Evolutionary conservation across 1,284 basidiomycete species (phyloP).

Genomic region (Naganishia cerealis): DNA sequence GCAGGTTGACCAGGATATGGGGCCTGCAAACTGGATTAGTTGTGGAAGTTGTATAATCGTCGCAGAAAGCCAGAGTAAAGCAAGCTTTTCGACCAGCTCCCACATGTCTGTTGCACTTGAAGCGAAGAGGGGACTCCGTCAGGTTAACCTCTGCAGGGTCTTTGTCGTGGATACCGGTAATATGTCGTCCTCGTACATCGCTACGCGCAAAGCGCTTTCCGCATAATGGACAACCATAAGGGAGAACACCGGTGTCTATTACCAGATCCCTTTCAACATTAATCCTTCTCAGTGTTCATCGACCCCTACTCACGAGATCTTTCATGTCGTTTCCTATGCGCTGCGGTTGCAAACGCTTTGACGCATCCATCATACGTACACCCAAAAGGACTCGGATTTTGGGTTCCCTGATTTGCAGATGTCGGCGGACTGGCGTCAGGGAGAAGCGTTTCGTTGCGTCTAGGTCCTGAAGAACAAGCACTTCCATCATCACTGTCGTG

Average conservation of each 20-base stretch:
- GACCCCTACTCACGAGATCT: constrained; percentile 38
- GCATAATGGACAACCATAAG: constrained; percentile 42
- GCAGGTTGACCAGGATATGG: too few relatives aligned
- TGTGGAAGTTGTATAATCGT: too few relatives aligned
- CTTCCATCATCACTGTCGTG: constrained; percentile 2
- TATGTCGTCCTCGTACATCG: constrained; percentile 44
- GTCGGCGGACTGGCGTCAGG: background rate
- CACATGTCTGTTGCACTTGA: too few relatives aligned
- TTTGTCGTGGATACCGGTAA: constrained; percentile 41
- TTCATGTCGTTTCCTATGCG: constrained; percentile 44
- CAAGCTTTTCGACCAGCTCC: too few relatives aligned
- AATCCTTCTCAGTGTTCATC: background rate
- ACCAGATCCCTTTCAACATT: background rate
- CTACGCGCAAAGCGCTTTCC: constrained; percentile 42
- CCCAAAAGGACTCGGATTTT: background rate
- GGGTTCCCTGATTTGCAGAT: background rate
- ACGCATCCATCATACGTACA: constrained; percentile 37
- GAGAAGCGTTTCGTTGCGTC: background rate
- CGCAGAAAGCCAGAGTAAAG: too few relatives aligned
- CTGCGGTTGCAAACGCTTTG: constrained; percentile 43
- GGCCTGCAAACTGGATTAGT: too few relatives aligned
- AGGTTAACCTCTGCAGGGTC: constrained; percentile 15
- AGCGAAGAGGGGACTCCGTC: too few relatives aligned
- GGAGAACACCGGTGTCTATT: constrained; percentile 42
- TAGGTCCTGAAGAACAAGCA: background rate